Evolutionary conservation across 208 protist species (phyloP), one percentile per base, ranked within the genome.

Genomic region (Acanthamoeba lenticulata): DNA sequence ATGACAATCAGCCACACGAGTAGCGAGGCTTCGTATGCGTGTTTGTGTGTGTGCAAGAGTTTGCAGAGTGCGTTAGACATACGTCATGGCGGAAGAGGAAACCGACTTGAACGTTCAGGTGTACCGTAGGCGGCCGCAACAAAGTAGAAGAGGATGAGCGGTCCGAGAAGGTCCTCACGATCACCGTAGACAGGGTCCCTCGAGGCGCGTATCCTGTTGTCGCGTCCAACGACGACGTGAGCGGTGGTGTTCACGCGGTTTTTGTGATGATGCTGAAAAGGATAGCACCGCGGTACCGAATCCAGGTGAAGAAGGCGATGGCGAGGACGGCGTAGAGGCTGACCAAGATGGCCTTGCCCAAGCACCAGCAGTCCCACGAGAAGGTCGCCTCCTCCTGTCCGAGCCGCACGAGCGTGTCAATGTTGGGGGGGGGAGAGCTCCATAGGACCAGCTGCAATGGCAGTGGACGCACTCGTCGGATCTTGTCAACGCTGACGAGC

Each of bases 121-220:
- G 85, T 69, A 72, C 85, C 85, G 34, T 91, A 91, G 45, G 55
- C 52, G n/a, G 52, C 29, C 2, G 85, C 29, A 11, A 69, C 55
- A 32, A 91, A 91, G 32, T 91, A 91, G 69, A 91, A 91, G 85
- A 91, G 45, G 34, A 42, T 29, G n/a, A 91, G 38, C 2, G 55
- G 85, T 17, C 85, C 85, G 9, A 69, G 2, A 7, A 69, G 27
- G 44, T 91, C 55, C 4, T 91, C 85, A 44, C 85, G 47, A n/a
- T 60, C 55, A 62, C 85, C 85, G 29, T 91, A 91, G 9, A 91
- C 17, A 24, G 85, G 85, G 27, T 91, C 85, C 13, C 38, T 47
- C 5, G 52, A 60, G 19, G 85, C 85, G 1, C 85, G 45, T 40
- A 91, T 69, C 29, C 85, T 91, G 7, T 62, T n/a, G n/a, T n/a